These are phyloP conservation scores for Coemansia sp. DNA, from an alignment of 192 early-diverging fungal species.

Conservation along the genomic window DNA sequence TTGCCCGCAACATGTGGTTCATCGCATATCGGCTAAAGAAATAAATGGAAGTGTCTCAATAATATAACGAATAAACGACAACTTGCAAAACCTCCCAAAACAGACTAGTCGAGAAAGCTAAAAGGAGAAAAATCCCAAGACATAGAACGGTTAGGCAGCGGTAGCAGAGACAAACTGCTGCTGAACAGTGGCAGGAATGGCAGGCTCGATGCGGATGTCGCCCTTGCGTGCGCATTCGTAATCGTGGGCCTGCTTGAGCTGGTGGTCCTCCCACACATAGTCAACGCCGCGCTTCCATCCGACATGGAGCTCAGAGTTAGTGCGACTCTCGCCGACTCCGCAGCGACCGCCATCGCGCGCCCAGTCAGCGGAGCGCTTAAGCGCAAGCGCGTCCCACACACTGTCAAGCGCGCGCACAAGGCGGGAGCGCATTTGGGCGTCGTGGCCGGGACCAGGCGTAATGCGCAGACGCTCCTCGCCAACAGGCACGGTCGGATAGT, in stretches of 20 bases:
- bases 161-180: conserved; percentile 34
- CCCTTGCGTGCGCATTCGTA: conserved; percentile 51
- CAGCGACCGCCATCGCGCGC: conserved; percentile 78
- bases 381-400: conserved; percentile 85
- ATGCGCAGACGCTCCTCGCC: conserved; percentile 98
- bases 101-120: neutral
- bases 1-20: no score
- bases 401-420: conserved; percentile 81
- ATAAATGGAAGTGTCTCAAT: no score
- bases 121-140: neutral
- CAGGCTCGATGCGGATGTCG: conserved; percentile 34
- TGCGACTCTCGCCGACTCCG: conserved; percentile 73
- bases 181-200: conserved; percentile 52
- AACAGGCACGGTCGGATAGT: conserved; percentile 93
- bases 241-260: conserved; percentile 52
- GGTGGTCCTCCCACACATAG: conserved; percentile 50
- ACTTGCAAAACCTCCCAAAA: no score
- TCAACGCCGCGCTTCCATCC: conserved; percentile 54
- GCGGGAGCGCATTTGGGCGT: conserved; percentile 72
- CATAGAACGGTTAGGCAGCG: conserved; percentile 4
- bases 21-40: no score
- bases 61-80: no score
- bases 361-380: conserved; percentile 89
- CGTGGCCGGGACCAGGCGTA: conserved; percentile 97
- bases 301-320: conserved; percentile 42